Base-by-base conservation (phyloP, 176 grass and related monocot species). In the Carex myosuroides region DNA sequence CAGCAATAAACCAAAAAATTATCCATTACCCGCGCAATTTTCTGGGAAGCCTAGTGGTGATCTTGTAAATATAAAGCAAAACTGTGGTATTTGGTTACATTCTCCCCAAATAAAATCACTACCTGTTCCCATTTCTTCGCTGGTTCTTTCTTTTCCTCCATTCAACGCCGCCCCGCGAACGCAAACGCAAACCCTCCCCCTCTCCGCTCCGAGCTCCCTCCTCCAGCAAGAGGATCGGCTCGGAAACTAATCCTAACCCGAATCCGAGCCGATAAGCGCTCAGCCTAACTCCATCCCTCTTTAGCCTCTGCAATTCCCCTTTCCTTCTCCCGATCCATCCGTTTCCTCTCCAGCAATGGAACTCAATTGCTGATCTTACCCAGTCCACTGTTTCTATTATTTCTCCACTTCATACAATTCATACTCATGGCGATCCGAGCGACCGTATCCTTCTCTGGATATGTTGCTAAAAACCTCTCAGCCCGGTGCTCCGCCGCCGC, bases 351-450 rank as follows among this genome's bases (percentile, higher is more conserved):
- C n/a, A 12, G 68, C 57, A 29, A 87, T 83, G 86, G 9, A 1
- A 14, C 14, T 33, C 22, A 35, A 41, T 83, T 24, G 22, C 68
- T 87, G 57, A 83, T 18, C 35, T 48, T 58, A 17, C 75, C 86
- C 22, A 54, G 64, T 41, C 7, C 26, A 30, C 60, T 60, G 77
- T 63, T 32, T 83, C 62, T 21, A 54, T 77, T 81, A 26, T 62
- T 88, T 20, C 85, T 89, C 85, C 50, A 76, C 56, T 67, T 85
- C 44, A 79, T 65, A 26, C 75, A 76, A 62, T 67, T 95, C 46
- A 4, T 92, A 52, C 68, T 79, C 46, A 99, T 99, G 96, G 96
- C 96, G 88, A 99, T 99, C 72, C 93, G 96, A 66, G 88, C 94
- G 46, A 99, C 93, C 39, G 30, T 95, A 50, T 93, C 91, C 70